phyloP scores from a whole-genome alignment of 2,329 filamentous ascomycete genomes.

The Trichocomaceae sp. region DNA sequence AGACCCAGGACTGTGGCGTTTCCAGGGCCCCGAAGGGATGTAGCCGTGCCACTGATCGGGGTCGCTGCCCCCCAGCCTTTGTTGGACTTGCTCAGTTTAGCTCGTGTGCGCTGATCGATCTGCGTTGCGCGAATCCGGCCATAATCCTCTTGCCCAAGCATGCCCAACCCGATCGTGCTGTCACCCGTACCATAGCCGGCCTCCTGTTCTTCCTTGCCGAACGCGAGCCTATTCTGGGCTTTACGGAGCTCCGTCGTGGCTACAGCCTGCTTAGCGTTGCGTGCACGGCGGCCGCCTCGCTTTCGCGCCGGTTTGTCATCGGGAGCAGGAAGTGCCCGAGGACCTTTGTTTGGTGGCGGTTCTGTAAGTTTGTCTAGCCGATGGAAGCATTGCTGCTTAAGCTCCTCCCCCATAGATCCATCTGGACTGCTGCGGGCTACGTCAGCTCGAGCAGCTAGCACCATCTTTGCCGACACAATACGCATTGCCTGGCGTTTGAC shows the following conservation, averaged over 20 bases:
- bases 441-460: conserved; percentile 88
- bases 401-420: conserved; percentile 72
- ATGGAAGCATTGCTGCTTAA: conserved; percentile 75
- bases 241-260: conserved; percentile 96
- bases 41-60: conserved; percentile 57
- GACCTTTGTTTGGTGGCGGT: conserved; percentile 80
- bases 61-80: conserved; percentile 80
- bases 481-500: conserved; percentile 90
- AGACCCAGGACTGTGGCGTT: conserved; percentile 69
- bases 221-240: conserved; percentile 91
- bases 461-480: conserved; percentile 86
- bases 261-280: conserved; percentile 92
- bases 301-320: conserved; percentile 94
- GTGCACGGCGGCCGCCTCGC: conserved; percentile 78
- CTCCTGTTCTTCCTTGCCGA: conserved; percentile 92
- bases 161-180: conserved; percentile 79
- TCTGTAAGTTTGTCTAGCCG: conserved; percentile 89
- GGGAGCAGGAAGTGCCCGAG: conserved; percentile 78
- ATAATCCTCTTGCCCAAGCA: conserved; percentile 85
- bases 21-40: conserved; percentile 64
- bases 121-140: conserved; percentile 84
- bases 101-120: conserved; percentile 86
- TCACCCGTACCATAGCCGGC: conserved; percentile 85
- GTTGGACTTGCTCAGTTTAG: conserved; percentile 90
- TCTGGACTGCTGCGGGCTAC: conserved; percentile 74